Evolutionary conservation across 768 basidiomycete genomes (phyloP).

Genomic region (Sistotremastrum suecicum): DNA sequence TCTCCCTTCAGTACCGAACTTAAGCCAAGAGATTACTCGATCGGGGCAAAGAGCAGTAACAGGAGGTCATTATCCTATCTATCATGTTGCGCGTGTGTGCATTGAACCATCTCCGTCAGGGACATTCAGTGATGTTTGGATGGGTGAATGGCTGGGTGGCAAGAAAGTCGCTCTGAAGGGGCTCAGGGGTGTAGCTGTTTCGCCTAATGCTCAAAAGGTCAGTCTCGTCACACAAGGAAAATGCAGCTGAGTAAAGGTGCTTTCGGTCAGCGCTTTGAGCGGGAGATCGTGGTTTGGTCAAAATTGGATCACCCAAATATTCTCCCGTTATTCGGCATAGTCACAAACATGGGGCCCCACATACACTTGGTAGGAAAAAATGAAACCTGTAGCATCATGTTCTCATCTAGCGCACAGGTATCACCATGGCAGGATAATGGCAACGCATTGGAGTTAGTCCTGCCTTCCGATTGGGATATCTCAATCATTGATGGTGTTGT

Average conservation of each 20-base stretch:
- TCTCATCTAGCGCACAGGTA: slow-evolving; percentile 22
- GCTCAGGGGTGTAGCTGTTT: slow-evolving; percentile 30
- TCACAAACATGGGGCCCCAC: slow-evolving; percentile 35
- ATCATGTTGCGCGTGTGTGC: not conserved
- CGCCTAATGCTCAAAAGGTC: slow-evolving; percentile 26
- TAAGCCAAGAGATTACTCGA: slow-evolving; percentile 37
- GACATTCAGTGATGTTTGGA: slow-evolving; percentile 38
- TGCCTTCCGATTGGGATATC: not conserved
- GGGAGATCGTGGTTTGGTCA: slow-evolving; percentile 42
- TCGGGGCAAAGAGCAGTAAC: slow-evolving; percentile 26
- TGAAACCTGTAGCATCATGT: not conserved
- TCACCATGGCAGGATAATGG: slow-evolving; percentile 51
- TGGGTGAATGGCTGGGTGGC: slow-evolving; percentile 40
- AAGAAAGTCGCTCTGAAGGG: slow-evolving; percentile 46
- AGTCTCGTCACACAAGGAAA: not conserved
- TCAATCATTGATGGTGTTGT: slow-evolving; percentile 1
- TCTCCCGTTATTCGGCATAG: slow-evolving; percentile 41
- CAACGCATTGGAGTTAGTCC: slow-evolving; percentile 34
- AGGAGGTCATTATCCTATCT: slow-evolving; percentile 16
- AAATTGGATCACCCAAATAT: slow-evolving; percentile 36
- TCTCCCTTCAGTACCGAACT: slow-evolving; percentile 35
- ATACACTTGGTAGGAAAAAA: slow-evolving; percentile 30
- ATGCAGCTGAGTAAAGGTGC: not conserved
- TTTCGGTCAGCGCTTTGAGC: slow-evolving; percentile 33
- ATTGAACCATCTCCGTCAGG: slow-evolving; percentile 10